Base-by-base conservation (phyloP, 2,329 filamentous ascomycete genomes). In the Epichloe sylvatica region DNA sequence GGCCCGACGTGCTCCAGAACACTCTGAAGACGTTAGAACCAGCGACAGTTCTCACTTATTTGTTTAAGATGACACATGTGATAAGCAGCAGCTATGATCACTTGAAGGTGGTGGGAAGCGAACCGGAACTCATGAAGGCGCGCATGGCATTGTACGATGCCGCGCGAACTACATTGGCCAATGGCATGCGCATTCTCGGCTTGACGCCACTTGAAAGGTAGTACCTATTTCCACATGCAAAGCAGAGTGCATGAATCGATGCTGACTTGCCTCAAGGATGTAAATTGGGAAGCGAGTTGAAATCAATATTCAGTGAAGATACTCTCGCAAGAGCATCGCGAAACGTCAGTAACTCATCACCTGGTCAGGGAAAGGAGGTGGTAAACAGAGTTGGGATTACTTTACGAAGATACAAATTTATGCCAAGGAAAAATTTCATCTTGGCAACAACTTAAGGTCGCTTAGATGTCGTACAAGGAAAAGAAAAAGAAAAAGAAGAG, bases 51-150 rank as follows among this genome's bases (percentile, higher is more conserved):
- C 63, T 70, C 55, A 70, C 67, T n/a, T 68, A 91, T 64, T 73
- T 92, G 42, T 92, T 91, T 74, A 87, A 86, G 75, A 85, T 94
- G 81, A 86, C 85, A 3, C 87, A 94, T 66, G 73, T 79, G 25
- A 67, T 94, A 49, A 88, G 83, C 69, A 83, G 78, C 49, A 88
- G 83, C 64, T 94, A 94, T 67, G 86, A 90, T 60, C 81, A 86
- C 52, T 72, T 94, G 53, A 80, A 85, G 61, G 86, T 92, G 49
- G 79, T 94, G n/a, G 85, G 86, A 49, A 85, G 81, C 53, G 85
- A 91, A 67, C 72, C 71, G 33, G 81, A 84, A 62, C 68, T 89
- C 49, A 81, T 84, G 73, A 69, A 68, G 60, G 65, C 67, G 19
- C 55, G 55, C 12, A 56, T 56, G 54, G 55, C 55, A 7, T 69